Evolutionary conservation across 495 filamentous ascomycete genomes (phyloP), one percentile per base, ranked within the genome.

Genomic region (Penicillium goetzii): DNA sequence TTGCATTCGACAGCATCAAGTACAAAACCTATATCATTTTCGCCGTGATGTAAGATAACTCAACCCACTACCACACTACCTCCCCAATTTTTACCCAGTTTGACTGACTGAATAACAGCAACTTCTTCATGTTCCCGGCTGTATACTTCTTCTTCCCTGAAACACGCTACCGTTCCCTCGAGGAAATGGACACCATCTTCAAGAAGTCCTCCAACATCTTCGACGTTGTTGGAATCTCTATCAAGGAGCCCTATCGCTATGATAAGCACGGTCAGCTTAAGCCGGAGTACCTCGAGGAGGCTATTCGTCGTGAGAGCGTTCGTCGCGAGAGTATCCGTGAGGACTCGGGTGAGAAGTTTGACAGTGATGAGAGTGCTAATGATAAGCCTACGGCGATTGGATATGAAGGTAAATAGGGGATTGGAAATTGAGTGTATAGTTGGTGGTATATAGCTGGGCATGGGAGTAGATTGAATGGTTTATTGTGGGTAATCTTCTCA

Each of bases 181-280:
- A 92, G 65, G 89, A 92, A 70, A 88, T 92, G 83, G 89, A 92
- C 70, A 72, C 74, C 62, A 90, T 92, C 65, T 92, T 92, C 81
- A 83, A 82, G 71, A 90, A 89, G 67, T 77, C 76, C 50, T 74
- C 75, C 41, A 74, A 72, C 36, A 63, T 76, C 25, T 86, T 90
- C 62, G 72, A 80, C 15, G 84, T 88, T n/a, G 88, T 90, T 1
- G 65, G 75, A 30, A 74, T 86, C 50, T 88, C 89, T 1, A 62
- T 75, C 19, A 76, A 85, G 4, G 83, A 88, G 70, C 89, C 89
- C 7, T 79, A 78, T 19, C 81, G 88, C 41, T 91, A 90, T 65
- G 88, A 87, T 59, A 87, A 88, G 82, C 83, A 89, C 53, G 89
- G 89, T 36, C 83, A 90, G 69, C 71, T 86, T 21, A 74, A 70